These are phyloP conservation scores for Fagus sylvatica DNA, from an alignment of 306 rosid genomes.

Conservation along the genomic window DNA sequence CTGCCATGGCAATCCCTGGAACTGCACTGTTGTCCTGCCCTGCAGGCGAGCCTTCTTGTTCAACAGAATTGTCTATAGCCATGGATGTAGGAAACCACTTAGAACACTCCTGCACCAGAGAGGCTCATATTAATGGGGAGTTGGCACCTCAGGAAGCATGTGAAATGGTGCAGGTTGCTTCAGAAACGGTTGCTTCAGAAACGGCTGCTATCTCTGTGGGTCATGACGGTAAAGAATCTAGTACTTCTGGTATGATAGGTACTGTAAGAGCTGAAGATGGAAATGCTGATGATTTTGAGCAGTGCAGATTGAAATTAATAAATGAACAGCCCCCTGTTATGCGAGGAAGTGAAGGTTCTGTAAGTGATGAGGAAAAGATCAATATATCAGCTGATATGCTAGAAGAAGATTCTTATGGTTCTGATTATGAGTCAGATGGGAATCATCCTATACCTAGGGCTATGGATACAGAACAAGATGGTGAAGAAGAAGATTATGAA, in stretches of 20 bases:
- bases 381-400: conserved; percentile 60
- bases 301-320: conserved; percentile 41
- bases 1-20: conserved; percentile 17
- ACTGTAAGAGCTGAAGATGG: conserved; percentile 27
- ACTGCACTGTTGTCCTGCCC: conserved; percentile 21
- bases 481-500: conserved; percentile 68
- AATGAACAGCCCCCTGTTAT: conserved; percentile 36
- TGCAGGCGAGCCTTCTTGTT: conserved; percentile 35
- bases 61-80: conserved; percentile 29
- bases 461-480: conserved; percentile 42
- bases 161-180: conserved; percentile 30
- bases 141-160: conserved; percentile 32
- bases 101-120: conserved; percentile 22
- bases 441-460: conserved; percentile 60
- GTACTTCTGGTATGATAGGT: conserved; percentile 28
- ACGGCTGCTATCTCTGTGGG: conserved; percentile 26
- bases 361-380: conserved; percentile 78
- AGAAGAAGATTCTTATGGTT: conserved; percentile 63
- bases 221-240: conserved; percentile 30
- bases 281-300: conserved; percentile 26
- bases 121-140: conserved; percentile 23
- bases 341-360: conserved; percentile 50
- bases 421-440: conserved; percentile 82
- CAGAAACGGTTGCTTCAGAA: conserved; percentile 33
- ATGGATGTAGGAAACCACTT: conserved; percentile 28